Evolutionary conservation across 352 stramenopile genomes (phyloP).

Genomic region (Peronospora belbahrii): DNA sequence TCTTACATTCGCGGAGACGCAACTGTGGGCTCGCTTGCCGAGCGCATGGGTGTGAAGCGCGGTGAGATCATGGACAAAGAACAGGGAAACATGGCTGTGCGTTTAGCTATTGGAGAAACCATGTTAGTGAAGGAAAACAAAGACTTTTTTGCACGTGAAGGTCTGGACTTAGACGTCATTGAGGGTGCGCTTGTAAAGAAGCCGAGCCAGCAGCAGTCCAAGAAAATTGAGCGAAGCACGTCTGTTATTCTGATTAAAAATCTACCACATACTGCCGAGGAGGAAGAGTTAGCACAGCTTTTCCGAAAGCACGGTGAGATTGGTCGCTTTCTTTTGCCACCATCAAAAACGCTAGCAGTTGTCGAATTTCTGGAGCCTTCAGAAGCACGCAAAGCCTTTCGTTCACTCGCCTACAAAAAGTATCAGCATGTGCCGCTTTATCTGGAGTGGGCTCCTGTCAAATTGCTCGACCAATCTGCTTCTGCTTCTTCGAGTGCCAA

Average conservation of each 20-base stretch:
- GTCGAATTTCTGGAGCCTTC: slow-evolving; percentile 94
- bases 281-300: slow-evolving; percentile 91
- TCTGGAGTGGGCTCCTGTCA: slow-evolving; percentile 95
- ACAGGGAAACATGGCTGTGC: slow-evolving; percentile 94
- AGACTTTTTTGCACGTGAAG: slow-evolving; percentile 92
- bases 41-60: slow-evolving; percentile 88
- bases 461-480: slow-evolving; percentile 55
- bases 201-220: slow-evolving; percentile 28
- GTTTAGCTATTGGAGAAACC: slow-evolving; percentile 96
- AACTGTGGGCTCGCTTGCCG: slow-evolving; percentile 66
- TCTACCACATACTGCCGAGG: slow-evolving; percentile 90
- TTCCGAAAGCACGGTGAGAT: slow-evolving; percentile 90
- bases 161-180: slow-evolving; percentile 91
- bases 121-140: slow-evolving; percentile 98
- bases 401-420: slow-evolving; percentile 95
- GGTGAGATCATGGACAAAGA: slow-evolving; percentile 93
- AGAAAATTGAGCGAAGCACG: slow-evolving; percentile 87
- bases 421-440: slow-evolving; percentile 98
- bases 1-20: slow-evolving; percentile 84
- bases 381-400: slow-evolving; percentile 94
- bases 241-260: slow-evolving; percentile 98
- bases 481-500: slow-evolving; percentile 8
- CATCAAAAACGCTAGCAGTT: slow-evolving; percentile 92
- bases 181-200: slow-evolving; percentile 77
- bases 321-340: slow-evolving; percentile 83